Conservation (phyloP, 2,329 filamentous ascomycete genomes). For the Neonectria hederae region DNA sequence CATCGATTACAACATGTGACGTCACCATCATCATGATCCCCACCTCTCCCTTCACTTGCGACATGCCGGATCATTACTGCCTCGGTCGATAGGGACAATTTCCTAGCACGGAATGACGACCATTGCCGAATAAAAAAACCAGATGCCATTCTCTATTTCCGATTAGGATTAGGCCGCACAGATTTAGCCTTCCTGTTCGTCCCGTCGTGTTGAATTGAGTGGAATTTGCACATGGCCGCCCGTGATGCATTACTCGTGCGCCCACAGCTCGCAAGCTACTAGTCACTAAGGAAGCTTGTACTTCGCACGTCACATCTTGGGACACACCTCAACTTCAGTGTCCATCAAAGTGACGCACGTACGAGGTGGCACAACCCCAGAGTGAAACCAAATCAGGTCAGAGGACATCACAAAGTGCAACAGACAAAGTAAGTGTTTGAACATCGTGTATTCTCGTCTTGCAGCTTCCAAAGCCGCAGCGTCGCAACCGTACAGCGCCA, state of each 20-base stretch:
- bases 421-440: slow-evolving; percentile 32
- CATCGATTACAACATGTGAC: slow-evolving; percentile 16
- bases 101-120: neutral
- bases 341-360: neutral
- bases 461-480: slow-evolving; percentile 43
- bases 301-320: neutral
- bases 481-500: slow-evolving; percentile 47
- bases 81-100: neutral
- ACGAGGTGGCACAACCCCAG: neutral
- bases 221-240: neutral
- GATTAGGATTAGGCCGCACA: neutral
- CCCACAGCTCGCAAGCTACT: neutral
- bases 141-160: neutral
- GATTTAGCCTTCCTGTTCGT: neutral
- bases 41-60: slow-evolving; percentile 1
- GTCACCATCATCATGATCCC: slow-evolving; percentile 21
- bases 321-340: neutral
- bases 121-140: neutral
- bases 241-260: neutral
- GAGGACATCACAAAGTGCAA: neutral
- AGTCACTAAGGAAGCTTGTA: neutral
- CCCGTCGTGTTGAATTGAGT: neutral
- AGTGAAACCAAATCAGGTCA: neutral
- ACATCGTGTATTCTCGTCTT: slow-evolving; percentile 53
- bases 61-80: slow-evolving; percentile 11